Conservation (phyloP, 495 filamentous ascomycete genomes). For the Talaromyces stipitatus region DNA sequence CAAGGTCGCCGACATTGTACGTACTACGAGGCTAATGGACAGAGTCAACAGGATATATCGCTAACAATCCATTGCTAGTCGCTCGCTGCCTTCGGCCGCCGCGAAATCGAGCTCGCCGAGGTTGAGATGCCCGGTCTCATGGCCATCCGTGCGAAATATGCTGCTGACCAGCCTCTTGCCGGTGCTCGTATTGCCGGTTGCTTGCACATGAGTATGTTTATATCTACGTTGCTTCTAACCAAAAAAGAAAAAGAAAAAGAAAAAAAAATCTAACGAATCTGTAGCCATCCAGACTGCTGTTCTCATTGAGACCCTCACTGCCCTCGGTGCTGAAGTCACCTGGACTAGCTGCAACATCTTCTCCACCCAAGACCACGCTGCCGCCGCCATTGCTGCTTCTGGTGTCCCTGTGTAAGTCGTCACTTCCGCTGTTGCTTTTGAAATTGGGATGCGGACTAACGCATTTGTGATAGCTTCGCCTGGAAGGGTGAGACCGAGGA, state of each 20-base stretch:
- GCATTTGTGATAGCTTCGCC: slow-evolving; percentile 66
- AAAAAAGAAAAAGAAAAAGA: too few species aligned
- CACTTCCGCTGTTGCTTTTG: neutral
- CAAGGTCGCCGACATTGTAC: slow-evolving; percentile 95
- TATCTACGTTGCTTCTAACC: too few species aligned
- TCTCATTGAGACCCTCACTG: slow-evolving; percentile 91
- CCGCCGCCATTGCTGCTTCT: slow-evolving; percentile 88
- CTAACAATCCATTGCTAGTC: slow-evolving; percentile 38
- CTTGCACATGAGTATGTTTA: slow-evolving; percentile 84
- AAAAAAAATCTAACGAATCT: slow-evolving; percentile 16
- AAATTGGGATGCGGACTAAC: slow-evolving; percentile 6
- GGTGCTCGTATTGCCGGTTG: slow-evolving; percentile 93
- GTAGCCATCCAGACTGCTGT: slow-evolving; percentile 96
- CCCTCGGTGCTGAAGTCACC: slow-evolving; percentile 94
- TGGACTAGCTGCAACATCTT: slow-evolving; percentile 99
- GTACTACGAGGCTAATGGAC: slow-evolving; percentile 16
- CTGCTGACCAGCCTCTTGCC: slow-evolving; percentile 81
- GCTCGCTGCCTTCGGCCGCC: slow-evolving; percentile 95
- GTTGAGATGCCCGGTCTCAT: slow-evolving; percentile 98
- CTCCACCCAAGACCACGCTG: slow-evolving; percentile 97
- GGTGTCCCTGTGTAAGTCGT: slow-evolving; percentile 76
- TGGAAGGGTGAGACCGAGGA: slow-evolving; percentile 99
- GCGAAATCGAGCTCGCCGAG: slow-evolving; percentile 97
- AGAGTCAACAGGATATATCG: neutral
- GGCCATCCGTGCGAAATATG: slow-evolving; percentile 88